Base-by-base conservation (phyloP, 371 early-diverging fungal species). In the Dentiscutata heterogama region DNA sequence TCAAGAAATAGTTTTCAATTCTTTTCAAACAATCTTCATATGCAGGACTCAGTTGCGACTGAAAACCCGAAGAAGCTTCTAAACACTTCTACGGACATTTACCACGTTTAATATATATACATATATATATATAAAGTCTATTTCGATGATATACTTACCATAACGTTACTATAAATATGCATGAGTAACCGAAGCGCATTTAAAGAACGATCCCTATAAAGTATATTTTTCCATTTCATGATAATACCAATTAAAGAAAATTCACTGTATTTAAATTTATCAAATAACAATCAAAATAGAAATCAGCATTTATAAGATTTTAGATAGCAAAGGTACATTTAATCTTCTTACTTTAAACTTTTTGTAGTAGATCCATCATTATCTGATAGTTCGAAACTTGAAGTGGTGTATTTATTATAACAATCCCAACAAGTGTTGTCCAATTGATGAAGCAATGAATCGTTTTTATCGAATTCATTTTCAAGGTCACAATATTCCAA, bases 401-500 rank as follows among this genome's bases (percentile, higher is more conserved):
- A 46, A 7, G 46, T 11, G 11, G 46, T 18, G 22, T 29, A 20
- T 27, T 25, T 25, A 14, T 50, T 14, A 25, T 65, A 68, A 35
- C 16, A 18, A 29, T 68, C 53, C 29, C 63, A 27, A 68, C 67
- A 31, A 1, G 70, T 39, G 54, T 79, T 46, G 50, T 50, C 39
- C 35, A 80, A n/a, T 50, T 35, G 20, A 56, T 29, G 18, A 35
- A 80, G 56, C 20, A 80, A 42, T 22, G 68, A 56, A 58, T 70
- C 60, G 4, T 31, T 20, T 14, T 56, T 58, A 58, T 68, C 35
- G 46, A 29, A 64, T 58, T 80, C 67, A 51, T 53, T 64, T 79
- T 79, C 79, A 39, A 42, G 46, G 56, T 71, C 71, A 42, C 51
- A 68, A 25, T 56, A 80, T 68, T 80, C 80, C 5, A 80, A 31